phyloP scores from a whole-genome alignment of 1,284 basidiomycete genomes.

The Naganishia cerealis region DNA sequence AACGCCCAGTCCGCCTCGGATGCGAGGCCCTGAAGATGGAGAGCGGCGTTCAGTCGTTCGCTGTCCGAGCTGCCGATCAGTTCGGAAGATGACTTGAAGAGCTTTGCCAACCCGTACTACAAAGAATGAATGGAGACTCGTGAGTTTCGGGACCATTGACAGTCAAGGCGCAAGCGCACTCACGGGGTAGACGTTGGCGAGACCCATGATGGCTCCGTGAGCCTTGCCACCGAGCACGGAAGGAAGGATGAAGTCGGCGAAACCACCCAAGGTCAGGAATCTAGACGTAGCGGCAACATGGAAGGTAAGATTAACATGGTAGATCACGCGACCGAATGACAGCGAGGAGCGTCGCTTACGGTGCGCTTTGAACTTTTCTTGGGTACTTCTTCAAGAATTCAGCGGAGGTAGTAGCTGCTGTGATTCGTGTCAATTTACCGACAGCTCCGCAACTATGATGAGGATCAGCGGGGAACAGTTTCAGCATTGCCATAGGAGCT shows the following conservation, averaged over 20 bases:
- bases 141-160: not conserved
- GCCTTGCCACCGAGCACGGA: constrained; percentile 61
- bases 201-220: constrained; percentile 78
- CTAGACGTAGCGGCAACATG: constrained; percentile 36
- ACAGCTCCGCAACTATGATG: constrained; percentile 76
- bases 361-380: constrained; percentile 63
- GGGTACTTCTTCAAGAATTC: constrained; percentile 64
- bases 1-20: constrained; percentile 77
- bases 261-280: constrained; percentile 77
- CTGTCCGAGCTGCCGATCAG: constrained; percentile 57
- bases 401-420: constrained; percentile 64
- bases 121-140: constrained; percentile 36
- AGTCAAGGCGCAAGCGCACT: constrained; percentile 40
- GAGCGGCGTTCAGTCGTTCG: constrained; percentile 67
- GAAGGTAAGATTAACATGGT: not conserved
- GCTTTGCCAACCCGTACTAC: constrained; percentile 63
- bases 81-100: constrained; percentile 63
- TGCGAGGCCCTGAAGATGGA: constrained; percentile 72
- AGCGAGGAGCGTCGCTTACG: constrained; percentile 41
- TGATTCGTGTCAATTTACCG: constrained; percentile 82
- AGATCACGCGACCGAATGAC: not conserved
- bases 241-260: constrained; percentile 72
- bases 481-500: not conserved
- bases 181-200: constrained; percentile 75
- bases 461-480: not conserved